A percentile compares a stretch with the other conserved stretches of the same genome.
phyloP scores from a whole-genome alignment of 2,329 filamentous ascomycete genomes.

The Thelonectria blattea region DNA sequence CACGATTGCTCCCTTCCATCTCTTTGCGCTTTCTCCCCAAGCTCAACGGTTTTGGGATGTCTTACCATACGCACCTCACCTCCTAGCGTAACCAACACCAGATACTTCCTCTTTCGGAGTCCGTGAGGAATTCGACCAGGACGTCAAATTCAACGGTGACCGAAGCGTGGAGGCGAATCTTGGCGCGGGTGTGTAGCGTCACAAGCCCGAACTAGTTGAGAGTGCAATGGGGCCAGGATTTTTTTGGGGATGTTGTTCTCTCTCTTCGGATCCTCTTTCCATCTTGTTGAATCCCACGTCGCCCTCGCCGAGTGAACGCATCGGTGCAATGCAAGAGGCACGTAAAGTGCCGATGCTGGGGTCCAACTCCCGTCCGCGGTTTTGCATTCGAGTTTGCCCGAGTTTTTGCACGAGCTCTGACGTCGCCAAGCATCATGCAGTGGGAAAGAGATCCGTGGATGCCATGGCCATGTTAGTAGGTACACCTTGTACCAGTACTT shows the following conservation, averaged over 20 bases:
- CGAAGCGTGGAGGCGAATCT: neutral
- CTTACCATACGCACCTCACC: neutral
- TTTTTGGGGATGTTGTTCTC: conserved; percentile 39
- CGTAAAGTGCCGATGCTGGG: conserved; percentile 18
- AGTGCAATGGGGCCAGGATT: conserved; percentile 36
- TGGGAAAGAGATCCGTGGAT: neutral
- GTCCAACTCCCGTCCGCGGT: conserved; percentile 20
- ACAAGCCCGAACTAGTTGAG: conserved; percentile 21
- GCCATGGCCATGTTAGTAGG: neutral
- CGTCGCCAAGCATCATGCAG: neutral
- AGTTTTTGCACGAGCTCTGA: conserved; percentile 4
- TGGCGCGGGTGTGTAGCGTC: conserved; percentile 7
- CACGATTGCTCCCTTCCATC: neutral
- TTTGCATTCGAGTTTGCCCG: conserved; percentile 14
- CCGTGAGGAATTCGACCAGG: neutral
- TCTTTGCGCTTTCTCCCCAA: neutral
- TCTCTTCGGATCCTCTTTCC: conserved; percentile 33
- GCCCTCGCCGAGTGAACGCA: conserved; percentile 2
- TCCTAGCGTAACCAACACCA: neutral
- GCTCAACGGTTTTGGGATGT: neutral
- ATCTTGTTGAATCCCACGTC: conserved; percentile 39
- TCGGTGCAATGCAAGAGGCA: conserved; percentile 1
- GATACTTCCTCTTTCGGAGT: neutral
- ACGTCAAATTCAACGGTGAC: neutral
- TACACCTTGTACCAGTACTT: conserved; percentile 26